Conservation (phyloP, 768 basidiomycete species). For the Leccinum variicolor region DNA sequence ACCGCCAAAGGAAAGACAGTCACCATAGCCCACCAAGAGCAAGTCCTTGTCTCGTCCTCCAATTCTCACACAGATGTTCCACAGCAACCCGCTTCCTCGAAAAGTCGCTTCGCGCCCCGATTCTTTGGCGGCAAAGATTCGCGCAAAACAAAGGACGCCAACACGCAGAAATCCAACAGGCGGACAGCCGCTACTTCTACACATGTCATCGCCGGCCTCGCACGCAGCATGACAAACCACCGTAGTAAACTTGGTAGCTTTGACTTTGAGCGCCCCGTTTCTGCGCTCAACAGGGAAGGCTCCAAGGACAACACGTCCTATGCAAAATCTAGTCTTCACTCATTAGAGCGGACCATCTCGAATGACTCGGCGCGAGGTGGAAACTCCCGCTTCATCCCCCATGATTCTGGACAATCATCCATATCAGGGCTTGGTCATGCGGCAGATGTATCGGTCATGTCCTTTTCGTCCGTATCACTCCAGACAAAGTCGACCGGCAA, state of each 20-base stretch:
- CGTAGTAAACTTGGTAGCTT: conserved; percentile 68
- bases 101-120: conserved; percentile 30
- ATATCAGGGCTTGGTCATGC: conserved; percentile 36
- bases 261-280: conserved; percentile 69
- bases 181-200: conserved; percentile 7
- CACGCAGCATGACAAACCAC: conserved; percentile 34
- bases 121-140: conserved; percentile 27
- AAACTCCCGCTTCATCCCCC: conserved; percentile 7
- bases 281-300: conserved; percentile 28
- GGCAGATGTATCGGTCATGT: conserved; percentile 31
- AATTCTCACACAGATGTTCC: conserved; percentile 10
- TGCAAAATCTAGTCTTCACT: conserved; percentile 13
- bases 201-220: conserved; percentile 3
- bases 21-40: conserved; percentile 22
- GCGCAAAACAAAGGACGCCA: conserved; percentile 16
- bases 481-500: conserved; percentile 39
- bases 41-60: conserved; percentile 26
- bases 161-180: conserved; percentile 26
- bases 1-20: conserved; percentile 11
- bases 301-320: conserved; percentile 4
- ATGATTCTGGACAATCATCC: conserved; percentile 16
- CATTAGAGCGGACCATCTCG: conserved; percentile 26
- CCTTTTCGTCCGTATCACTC: conserved; percentile 33
- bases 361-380: conserved; percentile 22
- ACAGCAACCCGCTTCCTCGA: conserved; percentile 7